Evolutionary conservation across 768 basidiomycete genomes (phyloP), one percentile per base, ranked within the genome.

Genomic region (Mycena amicta): DNA sequence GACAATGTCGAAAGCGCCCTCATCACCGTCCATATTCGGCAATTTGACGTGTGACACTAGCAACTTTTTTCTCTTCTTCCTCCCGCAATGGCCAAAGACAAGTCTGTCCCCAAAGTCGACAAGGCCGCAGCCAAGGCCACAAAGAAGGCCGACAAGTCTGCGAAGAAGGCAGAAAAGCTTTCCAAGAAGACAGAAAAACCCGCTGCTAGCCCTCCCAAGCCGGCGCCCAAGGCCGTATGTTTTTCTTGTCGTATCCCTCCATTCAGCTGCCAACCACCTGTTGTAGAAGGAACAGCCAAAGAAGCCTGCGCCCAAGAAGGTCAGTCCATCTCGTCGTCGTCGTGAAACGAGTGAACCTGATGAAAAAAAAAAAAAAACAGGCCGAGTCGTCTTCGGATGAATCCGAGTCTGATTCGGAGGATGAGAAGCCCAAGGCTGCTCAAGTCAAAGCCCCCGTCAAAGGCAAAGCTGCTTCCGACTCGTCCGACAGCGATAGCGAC

Each of bases 1-100:
- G 37, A 89, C 76, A 28, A 83, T 83, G 62, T 93, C 89, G 62
- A 90, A 89, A 33, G 74, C 68, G 58, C 73, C 70, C 57, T 79
- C 77, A 37, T 74, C 73, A 26, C 50, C 50, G 41, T 46, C 29
- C 53, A 46, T 40, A 39, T 16, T 45, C 43, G n/a, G 12, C 25
- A 29, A 18, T 37, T 37, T 37, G 33, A 37, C 27, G 27, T 28
- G 47, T 45, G 43, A 45, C 43, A 15, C 25, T 8, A 11, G 30
- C 50, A 45, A 15, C 45, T 52, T 51, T 46, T 52, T 37, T 56
- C 41, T 45, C 43, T 40, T 39, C 59, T 39, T 40, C 39, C 46
- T 27, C 47, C 31, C 55, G 41, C 66, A 72, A 82, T 83, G 80
- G 78, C 71, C 60, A 83, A 82, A 51, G 77, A 79, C 64, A 57